Percentiles rank a stretch among this genome's conserved stretches.
Conservation (phyloP, 805 yeast species). For the Zygotorulaspora chibaensis region DNA sequence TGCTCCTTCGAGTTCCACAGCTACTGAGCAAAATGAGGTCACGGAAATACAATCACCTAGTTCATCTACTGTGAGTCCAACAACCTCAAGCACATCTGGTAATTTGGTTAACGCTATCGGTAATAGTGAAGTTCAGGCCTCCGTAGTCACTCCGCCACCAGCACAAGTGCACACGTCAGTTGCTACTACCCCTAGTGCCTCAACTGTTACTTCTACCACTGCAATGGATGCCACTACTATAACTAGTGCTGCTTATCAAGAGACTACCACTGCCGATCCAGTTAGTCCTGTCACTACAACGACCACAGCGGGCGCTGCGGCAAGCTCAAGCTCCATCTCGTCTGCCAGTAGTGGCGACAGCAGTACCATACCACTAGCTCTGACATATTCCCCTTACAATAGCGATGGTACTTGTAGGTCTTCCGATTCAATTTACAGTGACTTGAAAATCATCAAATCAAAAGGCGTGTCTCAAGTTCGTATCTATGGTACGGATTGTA, state of each 20-base stretch:
- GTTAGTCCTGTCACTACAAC: slow-evolving; percentile 19
- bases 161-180: slow-evolving; percentile 14
- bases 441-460: slow-evolving; percentile 52
- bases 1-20: slow-evolving; percentile 4
- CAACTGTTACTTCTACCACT: slow-evolving; percentile 13
- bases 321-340: slow-evolving; percentile 19
- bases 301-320: slow-evolving; percentile 13
- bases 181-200: slow-evolving; percentile 8
- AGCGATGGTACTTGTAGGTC: slow-evolving; percentile 65
- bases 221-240: slow-evolving; percentile 17
- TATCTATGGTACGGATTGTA: slow-evolving; percentile 85
- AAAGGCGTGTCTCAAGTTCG: slow-evolving; percentile 66
- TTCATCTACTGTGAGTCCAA: slow-evolving; percentile 3
- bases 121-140: slow-evolving; percentile 4
- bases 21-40: slow-evolving; percentile 6
- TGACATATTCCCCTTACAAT: slow-evolving; percentile 78
- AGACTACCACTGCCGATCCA: slow-evolving; percentile 22
- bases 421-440: slow-evolving; percentile 48
- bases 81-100: slow-evolving; percentile 1
- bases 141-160: slow-evolving; percentile 9
- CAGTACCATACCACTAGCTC: slow-evolving; percentile 46
- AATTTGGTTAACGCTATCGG: slow-evolving; percentile 1
- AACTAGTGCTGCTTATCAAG: slow-evolving; percentile 6
- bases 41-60: slow-evolving; percentile 18
- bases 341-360: slow-evolving; percentile 25